phyloP scores from a whole-genome alignment of 164 flowering plant species.

The Tinospora cordifolia region DNA sequence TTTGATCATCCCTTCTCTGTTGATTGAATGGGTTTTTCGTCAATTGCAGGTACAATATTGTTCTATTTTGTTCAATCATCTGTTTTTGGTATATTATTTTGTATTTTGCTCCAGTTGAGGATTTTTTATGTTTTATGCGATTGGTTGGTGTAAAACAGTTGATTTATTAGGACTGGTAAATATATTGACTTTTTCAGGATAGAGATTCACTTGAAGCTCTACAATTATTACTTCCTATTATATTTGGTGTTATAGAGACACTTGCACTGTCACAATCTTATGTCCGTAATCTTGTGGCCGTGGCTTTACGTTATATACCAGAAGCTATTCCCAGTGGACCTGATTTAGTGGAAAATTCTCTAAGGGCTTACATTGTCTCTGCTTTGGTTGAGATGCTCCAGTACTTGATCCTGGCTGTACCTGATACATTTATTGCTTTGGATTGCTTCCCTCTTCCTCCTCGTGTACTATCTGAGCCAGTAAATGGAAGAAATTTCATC shows the following conservation, averaged over 20 bases:
- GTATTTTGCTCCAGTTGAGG: background rate
- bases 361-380: slow-evolving; percentile 60
- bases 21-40: slow-evolving; percentile 87
- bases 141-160: background rate
- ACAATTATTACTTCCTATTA: slow-evolving; percentile 74
- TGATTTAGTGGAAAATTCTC: slow-evolving; percentile 60
- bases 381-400: slow-evolving; percentile 84
- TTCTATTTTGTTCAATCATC: background rate
- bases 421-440: slow-evolving; percentile 93
- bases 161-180: background rate
- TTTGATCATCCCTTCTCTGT: slow-evolving; percentile 63
- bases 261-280: slow-evolving; percentile 66
- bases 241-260: slow-evolving; percentile 65
- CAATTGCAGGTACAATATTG: slow-evolving; percentile 59
- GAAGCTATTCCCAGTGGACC: slow-evolving; percentile 66
- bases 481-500: slow-evolving; percentile 37
- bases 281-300: slow-evolving; percentile 68
- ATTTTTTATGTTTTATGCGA: background rate
- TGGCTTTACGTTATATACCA: slow-evolving; percentile 59
- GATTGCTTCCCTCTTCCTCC: slow-evolving; percentile 87
- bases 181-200: slow-evolving; percentile 44
- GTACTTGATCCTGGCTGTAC: slow-evolving; percentile 72
- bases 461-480: slow-evolving; percentile 40
- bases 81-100: background rate
- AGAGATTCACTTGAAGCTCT: slow-evolving; percentile 62